Percentiles rank a stretch among this genome's conserved stretches.
These are phyloP conservation scores for Solanum pinnatisectum DNA, from an alignment of 257 asterid species.

Conservation along the genomic window DNA sequence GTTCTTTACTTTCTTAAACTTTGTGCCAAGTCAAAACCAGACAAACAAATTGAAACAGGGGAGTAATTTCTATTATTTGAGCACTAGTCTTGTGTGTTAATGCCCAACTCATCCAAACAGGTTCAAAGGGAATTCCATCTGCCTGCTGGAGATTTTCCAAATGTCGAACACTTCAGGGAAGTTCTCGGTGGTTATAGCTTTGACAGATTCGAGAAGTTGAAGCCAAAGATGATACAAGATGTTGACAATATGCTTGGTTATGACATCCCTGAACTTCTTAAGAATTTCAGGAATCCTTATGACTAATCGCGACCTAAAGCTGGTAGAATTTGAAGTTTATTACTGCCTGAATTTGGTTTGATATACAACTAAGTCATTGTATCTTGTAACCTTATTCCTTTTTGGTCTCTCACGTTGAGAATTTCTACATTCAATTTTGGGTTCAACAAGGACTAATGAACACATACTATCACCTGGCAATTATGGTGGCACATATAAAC, in stretches of 20 bases:
- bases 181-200: slow-evolving; percentile 57
- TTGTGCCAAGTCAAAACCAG: background rate
- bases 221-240: slow-evolving; percentile 70
- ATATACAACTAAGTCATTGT: background rate
- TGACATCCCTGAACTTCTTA: slow-evolving; percentile 78
- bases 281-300: slow-evolving; percentile 83
- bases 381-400: background rate
- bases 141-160: slow-evolving; percentile 93
- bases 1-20: background rate
- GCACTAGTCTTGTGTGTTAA: background rate
- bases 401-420: background rate
- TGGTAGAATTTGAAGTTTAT: background rate
- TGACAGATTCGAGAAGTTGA: slow-evolving; percentile 83
- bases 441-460: background rate
- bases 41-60: background rate
- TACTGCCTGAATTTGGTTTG: background rate
- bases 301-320: slow-evolving; percentile 20
- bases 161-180: slow-evolving; percentile 64
- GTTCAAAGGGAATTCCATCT: slow-evolving; percentile 79
- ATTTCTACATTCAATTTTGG: background rate
- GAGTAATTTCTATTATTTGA: background rate
- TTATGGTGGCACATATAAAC: background rate
- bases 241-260: slow-evolving; percentile 96
- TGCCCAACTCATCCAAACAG: slow-evolving; percentile 20
- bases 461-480: background rate